Conservation (phyloP, 1,139 yeast species). For the Candida glucosophila region DNA sequence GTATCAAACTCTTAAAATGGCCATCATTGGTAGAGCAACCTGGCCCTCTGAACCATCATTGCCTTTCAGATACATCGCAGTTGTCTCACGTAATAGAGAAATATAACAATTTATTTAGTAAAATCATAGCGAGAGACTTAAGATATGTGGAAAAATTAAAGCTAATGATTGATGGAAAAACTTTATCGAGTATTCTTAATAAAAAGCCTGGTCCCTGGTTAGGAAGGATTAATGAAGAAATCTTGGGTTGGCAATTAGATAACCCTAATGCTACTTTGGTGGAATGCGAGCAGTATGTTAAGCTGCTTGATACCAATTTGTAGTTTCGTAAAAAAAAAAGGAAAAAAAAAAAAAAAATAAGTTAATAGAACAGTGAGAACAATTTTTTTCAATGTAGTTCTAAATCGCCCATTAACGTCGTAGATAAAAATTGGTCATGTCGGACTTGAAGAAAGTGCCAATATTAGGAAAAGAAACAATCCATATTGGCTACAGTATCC, state of each 20-base stretch:
- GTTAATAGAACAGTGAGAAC: constrained; percentile 1
- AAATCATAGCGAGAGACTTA: constrained; percentile 22
- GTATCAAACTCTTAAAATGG: constrained; percentile 6
- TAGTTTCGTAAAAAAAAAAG: not conserved
- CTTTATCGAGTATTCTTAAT: constrained; percentile 39
- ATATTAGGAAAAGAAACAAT: constrained; percentile 79
- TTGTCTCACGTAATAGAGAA: constrained; percentile 8
- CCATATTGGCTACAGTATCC: constrained; percentile 84
- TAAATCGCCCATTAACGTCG: not conserved
- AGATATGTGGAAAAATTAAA: constrained; percentile 35
- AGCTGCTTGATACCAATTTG: constrained; percentile 11
- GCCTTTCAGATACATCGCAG: constrained; percentile 1
- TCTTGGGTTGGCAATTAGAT: constrained; percentile 69
- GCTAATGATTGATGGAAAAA: constrained; percentile 64
- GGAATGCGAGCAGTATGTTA: constrained; percentile 44
- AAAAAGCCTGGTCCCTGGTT: constrained; percentile 85
- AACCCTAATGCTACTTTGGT: constrained; percentile 47
- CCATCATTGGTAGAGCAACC: not conserved
- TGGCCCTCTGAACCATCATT: not conserved
- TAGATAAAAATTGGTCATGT: constrained; percentile 12
- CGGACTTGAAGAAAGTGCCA: constrained; percentile 43
- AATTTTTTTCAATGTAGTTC: not conserved
- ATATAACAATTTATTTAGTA: constrained; percentile 26
- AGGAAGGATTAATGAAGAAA: constrained; percentile 42
- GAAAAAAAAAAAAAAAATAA: constrained; percentile 1